phyloP scores from a whole-genome alignment of 805 yeast genomes.

The Sugiyamaella floridensis region DNA sequence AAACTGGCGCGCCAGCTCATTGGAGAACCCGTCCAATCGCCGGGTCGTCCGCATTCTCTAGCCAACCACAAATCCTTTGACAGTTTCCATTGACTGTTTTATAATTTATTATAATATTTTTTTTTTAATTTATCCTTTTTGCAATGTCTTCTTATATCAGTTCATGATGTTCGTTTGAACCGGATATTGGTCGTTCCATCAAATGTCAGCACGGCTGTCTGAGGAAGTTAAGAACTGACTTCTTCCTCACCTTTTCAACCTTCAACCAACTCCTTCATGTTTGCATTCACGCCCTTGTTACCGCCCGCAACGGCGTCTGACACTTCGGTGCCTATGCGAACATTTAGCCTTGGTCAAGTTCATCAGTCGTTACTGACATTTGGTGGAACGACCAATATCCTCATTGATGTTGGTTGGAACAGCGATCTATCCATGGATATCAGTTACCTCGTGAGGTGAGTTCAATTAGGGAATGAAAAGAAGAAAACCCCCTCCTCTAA shows the following conservation, averaged over 20 bases:
- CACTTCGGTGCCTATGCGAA: not conserved
- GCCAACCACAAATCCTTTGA: not conserved
- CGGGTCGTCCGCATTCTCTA: not conserved
- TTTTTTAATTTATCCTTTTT: not conserved
- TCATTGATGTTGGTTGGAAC: constrained; percentile 38
- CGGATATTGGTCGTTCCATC: constrained; percentile 27
- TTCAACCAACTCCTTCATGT: constrained; percentile 23
- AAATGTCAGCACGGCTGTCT: constrained; percentile 13
- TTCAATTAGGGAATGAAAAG: no score
- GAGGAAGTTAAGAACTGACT: not conserved
- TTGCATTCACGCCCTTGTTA: constrained; percentile 28
- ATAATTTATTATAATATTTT: not conserved
- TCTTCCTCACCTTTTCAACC: not conserved
- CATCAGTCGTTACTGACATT: constrained; percentile 30
- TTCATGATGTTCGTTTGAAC: no score
- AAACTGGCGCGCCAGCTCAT: not conserved
- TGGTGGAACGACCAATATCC: constrained; percentile 26
- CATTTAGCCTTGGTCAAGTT: constrained; percentile 1
- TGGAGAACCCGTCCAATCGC: not conserved
- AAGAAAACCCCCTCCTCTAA: not conserved
- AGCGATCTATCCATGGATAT: constrained; percentile 19
- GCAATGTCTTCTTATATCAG: no score
- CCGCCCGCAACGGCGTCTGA: constrained; percentile 2
- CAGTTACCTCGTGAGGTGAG: constrained; percentile 9
- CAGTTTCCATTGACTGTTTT: not conserved